Evolutionary conservation across 192 early-diverging fungal genomes (phyloP).

Genomic region (Kickxella alabastrina): DNA sequence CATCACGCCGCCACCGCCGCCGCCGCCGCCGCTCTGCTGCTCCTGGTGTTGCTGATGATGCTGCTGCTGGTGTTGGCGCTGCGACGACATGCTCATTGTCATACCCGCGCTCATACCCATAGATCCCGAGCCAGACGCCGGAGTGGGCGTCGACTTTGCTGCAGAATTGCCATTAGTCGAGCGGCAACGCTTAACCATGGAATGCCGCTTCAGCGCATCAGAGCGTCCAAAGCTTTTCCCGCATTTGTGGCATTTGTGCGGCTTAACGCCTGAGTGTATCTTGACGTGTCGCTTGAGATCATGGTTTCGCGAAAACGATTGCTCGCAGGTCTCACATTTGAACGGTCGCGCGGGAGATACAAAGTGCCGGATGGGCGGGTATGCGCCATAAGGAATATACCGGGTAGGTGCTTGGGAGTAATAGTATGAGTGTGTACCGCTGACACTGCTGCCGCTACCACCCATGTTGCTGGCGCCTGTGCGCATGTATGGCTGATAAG

Average conservation of each 20-base stretch:
- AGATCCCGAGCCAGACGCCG: background rate
- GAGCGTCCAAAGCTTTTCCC: constrained; percentile 71
- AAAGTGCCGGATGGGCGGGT: constrained; percentile 49
- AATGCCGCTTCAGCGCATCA: constrained; percentile 69
- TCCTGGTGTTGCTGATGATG: background rate
- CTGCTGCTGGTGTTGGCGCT: constrained; percentile 1
- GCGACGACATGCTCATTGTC: constrained; percentile 4
- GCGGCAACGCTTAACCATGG: constrained; percentile 59
- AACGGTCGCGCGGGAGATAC: constrained; percentile 53
- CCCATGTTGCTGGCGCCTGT: no score
- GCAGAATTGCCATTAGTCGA: constrained; percentile 14
- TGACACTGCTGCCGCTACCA: constrained; percentile 2
- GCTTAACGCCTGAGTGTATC: constrained; percentile 72
- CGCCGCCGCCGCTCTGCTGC: constrained; percentile 1
- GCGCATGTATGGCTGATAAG: constrained; percentile 49
- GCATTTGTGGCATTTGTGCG: constrained; percentile 69
- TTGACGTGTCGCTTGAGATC: constrained; percentile 73
- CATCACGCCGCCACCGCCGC: constrained; percentile 9
- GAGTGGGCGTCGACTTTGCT: constrained; percentile 3
- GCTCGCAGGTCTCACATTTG: constrained; percentile 54
- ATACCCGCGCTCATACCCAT: no score
- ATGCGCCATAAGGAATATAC: constrained; percentile 47
- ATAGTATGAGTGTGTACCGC: constrained; percentile 34
- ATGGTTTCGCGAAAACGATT: constrained; percentile 67
- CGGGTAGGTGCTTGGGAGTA: constrained; percentile 40